These are phyloP conservation scores for Phytophthora pseudosyringae DNA, from an alignment of 352 stramenopile genomes.

Conservation along the genomic window DNA sequence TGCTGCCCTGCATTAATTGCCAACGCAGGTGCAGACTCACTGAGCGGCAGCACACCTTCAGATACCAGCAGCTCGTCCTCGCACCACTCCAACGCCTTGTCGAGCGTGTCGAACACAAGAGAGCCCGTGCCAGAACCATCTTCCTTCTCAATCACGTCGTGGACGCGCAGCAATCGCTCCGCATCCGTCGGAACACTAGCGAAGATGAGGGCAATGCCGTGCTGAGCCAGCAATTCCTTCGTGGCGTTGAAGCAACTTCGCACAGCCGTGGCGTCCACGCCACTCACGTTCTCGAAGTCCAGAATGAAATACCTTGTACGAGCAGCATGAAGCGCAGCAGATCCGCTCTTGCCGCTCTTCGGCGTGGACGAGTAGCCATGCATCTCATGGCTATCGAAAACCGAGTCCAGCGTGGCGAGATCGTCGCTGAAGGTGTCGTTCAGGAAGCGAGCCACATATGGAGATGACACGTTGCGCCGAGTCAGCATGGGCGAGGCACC, in stretches of 20 bases:
- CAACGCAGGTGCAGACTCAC: conserved; percentile 49
- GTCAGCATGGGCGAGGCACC: conserved; percentile 33
- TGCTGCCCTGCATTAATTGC: conserved; percentile 42
- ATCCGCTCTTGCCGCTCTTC: conserved; percentile 30
- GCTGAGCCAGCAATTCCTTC: conserved; percentile 79
- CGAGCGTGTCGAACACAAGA: conserved; percentile 85
- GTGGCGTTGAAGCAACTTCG: conserved; percentile 89
- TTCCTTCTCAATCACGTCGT: conserved; percentile 81
- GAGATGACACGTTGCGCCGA: conserved; percentile 25
- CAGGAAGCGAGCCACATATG: conserved; percentile 38
- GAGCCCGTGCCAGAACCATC: conserved; percentile 58
- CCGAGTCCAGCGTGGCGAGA: conserved; percentile 68
- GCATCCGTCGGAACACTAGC: conserved; percentile 70
- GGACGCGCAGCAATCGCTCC: conserved; percentile 75
- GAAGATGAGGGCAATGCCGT: conserved; percentile 82
- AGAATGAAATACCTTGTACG: conserved; percentile 89
- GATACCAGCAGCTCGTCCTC: conserved; percentile 85
- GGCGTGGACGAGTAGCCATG: conserved; percentile 52
- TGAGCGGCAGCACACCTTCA: conserved; percentile 71
- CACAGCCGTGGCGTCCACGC: conserved; percentile 90
- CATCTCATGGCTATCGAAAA: conserved; percentile 45
- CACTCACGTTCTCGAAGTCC: conserved; percentile 89
- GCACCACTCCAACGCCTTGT: conserved; percentile 88
- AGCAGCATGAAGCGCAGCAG: conserved; percentile 58
- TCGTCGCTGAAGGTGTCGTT: conserved; percentile 50